Evolutionary conservation across 164 flowering plant species (phyloP), one percentile per base, ranked within the genome.

Genomic region (Nymphaea colorata): DNA sequence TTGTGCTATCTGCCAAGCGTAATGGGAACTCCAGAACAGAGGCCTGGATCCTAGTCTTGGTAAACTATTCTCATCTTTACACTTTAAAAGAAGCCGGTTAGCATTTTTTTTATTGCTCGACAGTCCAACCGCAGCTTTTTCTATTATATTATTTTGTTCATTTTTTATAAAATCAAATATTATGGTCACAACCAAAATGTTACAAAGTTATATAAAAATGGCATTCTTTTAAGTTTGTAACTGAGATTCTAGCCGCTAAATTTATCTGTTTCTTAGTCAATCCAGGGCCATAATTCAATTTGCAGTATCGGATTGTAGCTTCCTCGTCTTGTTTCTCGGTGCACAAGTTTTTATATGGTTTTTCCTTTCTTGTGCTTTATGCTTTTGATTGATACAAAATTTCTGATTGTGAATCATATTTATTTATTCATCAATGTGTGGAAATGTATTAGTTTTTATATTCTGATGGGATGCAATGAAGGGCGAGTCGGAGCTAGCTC

Each of bases 21-120:
- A 61, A 10, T 5, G 63, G 63, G 63, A 61, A 16, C 85, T 82
- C 53, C 44, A 64, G 7, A 70, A 70, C 73, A 68, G 80, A 67
- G 83, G 85, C 2, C 17, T 75, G 3, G 80, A 82, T 53, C 85
- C 83, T 68, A 64, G 69, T 6, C 11, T 75, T 18, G 80, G 80
- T 78, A 70, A 76, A 17, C 4, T 12, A 18, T 17, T 25, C 8
- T 44, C 55, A 51, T 55, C 6, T 14, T 17, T 43, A n/a, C n/a
- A n/a, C n/a, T n/a, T n/a, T n/a, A n/a, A n/a, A n/a, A n/a, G 12
- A 16, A 7, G 10, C 7, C 59, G 12, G 10, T 7, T 55, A 55
- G 10, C 41, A 4, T 45, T 16, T 61, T 61, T 4, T n/a, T n/a
- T 61, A n/a, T n/a, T 7, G n/a, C n/a, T n/a, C n/a, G n/a, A n/a